Evolutionary conservation across 2,329 filamentous ascomycete genomes (phyloP), one percentile per base, ranked within the genome.

Genomic region (Aureobasidium namibiae): DNA sequence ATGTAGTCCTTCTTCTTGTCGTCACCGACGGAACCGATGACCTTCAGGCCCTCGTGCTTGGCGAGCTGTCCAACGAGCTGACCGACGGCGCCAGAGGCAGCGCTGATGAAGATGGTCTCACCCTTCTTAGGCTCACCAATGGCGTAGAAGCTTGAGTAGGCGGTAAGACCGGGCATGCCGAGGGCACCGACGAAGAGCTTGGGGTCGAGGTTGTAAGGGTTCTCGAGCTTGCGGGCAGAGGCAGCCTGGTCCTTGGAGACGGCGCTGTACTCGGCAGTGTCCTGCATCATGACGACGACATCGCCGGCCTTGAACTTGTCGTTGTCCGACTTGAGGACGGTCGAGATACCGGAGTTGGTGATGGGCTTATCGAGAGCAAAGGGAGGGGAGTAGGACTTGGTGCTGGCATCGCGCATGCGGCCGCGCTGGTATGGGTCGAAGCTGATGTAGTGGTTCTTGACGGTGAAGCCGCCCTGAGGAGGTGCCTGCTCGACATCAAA

Each of bases 391-490:
- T 91, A 94, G 10, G 88, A 90, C 74, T 87, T 83, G 69, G 75
- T 67, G 36, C 77, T 71, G 7, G 87, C 69, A 49, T 78, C 73
- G 49, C 89, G 85, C 88, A 95, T 92, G 65, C 83, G 82, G 62
- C 87, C 88, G 60, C 91, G 87, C 78, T 89, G 84, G 77, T 95
- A 95, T 1, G 90, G 90, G 73, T 95, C 90, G 75, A 87, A 87
- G 41, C 88, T 92, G 64, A 85, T 79, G 72, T 88, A 90, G 67
- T 87, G 81, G 66, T 87, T 82, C 75, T 90, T 82, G 64, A 87
- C 75, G 33, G 83, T 82, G 50, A 95, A 72, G 41, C 90, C 86
- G 63, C 88, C 87, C 45, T 84, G 80, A 29, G 75, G 74, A 49
- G 84, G 80, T 5, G 81, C 70, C 53, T 81, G 77, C 24, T 83